Base-by-base conservation (phyloP, 1,284 basidiomycete genomes). In the Melampsora americana region DNA sequence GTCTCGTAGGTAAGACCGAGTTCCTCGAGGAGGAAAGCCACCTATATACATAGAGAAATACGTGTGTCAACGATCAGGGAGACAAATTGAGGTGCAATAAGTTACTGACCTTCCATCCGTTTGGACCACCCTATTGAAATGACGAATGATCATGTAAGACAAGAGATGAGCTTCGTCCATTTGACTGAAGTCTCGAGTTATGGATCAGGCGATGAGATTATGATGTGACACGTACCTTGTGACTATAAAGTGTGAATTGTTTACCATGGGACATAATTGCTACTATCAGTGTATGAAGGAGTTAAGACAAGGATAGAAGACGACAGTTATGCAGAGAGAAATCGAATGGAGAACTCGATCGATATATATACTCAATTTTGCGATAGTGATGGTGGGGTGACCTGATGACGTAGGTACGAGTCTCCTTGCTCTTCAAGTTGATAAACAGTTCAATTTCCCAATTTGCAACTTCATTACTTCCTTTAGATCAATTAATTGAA, bases 241-340 rank as follows among this genome's bases (percentile, higher is more conserved):
- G 64, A 66, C 64, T 66, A 3, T 39, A 66, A n/a, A 66, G 64
- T n/a, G 64, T 66, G 32, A 66, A 66, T 35, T 66, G 64, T 66
- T 66, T 66, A 32, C 64, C 64, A 30, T 66, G 64, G 14, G 64
- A 66, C 64, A 66, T 66, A 18, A 16, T 62, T 6, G 23, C 3
- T 28, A 28, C 28, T 23, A n/a, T 56, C 9, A 56, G 16, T n/a
- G n/a, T n/a, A n/a, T 7, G 14, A n/a, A 23, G 20, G n/a, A 23
- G 1, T n/a, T 23, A 3, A 56, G 53, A 56, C 11, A 12, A 42
- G 39, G 11, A 5, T 5, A 42, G 39, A 12, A 42, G 39, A 42
- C 6, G 39, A 42, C 39, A 42, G 11, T 35, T 3, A 9, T 35
- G 9, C 5, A 9, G 35, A 35, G 35, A 9, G 3, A 4, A 3